Evolutionary conservation across 2,329 filamentous ascomycete genomes (phyloP).

Genomic region (Botrytis tulipae): DNA sequence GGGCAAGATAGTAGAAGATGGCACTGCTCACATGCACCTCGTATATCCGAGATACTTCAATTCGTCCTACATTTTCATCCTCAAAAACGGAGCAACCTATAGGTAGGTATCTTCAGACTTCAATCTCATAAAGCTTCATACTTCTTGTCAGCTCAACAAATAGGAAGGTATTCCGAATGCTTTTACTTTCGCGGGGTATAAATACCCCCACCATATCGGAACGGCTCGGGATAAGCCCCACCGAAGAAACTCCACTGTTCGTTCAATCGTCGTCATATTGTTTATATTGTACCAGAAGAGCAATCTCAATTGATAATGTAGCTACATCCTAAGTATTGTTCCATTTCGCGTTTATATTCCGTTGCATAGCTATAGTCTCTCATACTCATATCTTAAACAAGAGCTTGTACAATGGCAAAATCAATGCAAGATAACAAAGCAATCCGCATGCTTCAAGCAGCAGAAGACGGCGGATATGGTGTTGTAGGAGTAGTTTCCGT

Average conservation of each 20-base stretch:
- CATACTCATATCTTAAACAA: not conserved
- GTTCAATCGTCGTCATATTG: not conserved
- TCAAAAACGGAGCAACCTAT: no score
- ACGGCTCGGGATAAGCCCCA: not conserved
- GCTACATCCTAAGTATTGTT: not conserved
- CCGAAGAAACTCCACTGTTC: not conserved
- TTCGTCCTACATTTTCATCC: not conserved
- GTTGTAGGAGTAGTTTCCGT: slow-evolving; percentile 51
- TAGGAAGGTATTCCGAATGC: not conserved
- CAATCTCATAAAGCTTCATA: not conserved
- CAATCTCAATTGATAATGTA: not conserved
- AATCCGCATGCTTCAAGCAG: slow-evolving; percentile 39
- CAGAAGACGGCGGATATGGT: slow-evolving; percentile 54
- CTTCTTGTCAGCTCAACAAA: not conserved
- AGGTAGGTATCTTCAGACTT: not conserved
- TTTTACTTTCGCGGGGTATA: not conserved
- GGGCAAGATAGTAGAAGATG: not conserved
- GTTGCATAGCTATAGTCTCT: not conserved
- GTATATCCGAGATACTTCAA: not conserved
- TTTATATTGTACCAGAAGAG: not conserved
- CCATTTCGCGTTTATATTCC: not conserved
- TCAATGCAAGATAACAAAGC: slow-evolving; percentile 15
- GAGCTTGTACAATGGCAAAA: not conserved
- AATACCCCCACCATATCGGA: not conserved
- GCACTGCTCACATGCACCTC: not conserved